Conservation (phyloP, 805 yeast genomes). For the Metschnikowia cubensis region DNA sequence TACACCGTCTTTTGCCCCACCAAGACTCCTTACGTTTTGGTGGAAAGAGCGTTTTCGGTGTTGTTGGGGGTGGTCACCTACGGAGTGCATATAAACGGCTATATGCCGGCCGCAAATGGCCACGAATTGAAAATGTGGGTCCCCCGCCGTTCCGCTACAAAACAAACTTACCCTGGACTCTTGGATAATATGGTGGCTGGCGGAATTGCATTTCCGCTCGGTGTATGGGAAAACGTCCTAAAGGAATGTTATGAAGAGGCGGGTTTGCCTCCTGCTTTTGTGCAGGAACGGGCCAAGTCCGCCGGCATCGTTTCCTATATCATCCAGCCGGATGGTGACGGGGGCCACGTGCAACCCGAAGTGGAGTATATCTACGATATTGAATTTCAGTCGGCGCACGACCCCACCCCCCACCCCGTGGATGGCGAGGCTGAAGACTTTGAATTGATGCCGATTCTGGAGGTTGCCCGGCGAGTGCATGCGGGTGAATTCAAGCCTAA, state of each 20-base stretch:
- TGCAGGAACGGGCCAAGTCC: conserved; percentile 40
- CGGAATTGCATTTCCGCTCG: conserved; percentile 81
- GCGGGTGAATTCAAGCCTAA: conserved; percentile 81
- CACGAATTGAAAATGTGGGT: conserved; percentile 66
- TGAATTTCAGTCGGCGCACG: conserved; percentile 41
- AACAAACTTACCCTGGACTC: conserved; percentile 87
- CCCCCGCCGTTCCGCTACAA: conserved; percentile 71
- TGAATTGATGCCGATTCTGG: conserved; percentile 54
- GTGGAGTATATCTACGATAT: conserved; percentile 79
- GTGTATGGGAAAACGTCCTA: conserved; percentile 67
- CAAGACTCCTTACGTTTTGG: conserved; percentile 53
- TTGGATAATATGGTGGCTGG: conserved; percentile 95
- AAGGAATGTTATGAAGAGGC: conserved; percentile 94
- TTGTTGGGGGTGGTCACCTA: conserved; percentile 83
- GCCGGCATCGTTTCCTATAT: conserved; percentile 72
- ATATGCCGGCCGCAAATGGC: conserved; percentile 45
- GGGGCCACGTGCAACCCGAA: conserved; percentile 80
- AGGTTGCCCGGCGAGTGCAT: conserved; percentile 48
- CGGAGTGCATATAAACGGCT: conserved; percentile 88
- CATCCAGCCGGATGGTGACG: conserved; percentile 32
- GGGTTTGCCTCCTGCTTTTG: conserved; percentile 55
- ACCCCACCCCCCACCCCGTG: conserved; percentile 42
- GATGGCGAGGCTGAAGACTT: conserved; percentile 70
- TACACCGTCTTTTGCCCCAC: conserved; percentile 65
- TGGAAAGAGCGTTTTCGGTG: conserved; percentile 81